Evolutionary conservation across 2,329 filamentous ascomycete genomes (phyloP).

Genomic region (Aspergillus sojae): DNA sequence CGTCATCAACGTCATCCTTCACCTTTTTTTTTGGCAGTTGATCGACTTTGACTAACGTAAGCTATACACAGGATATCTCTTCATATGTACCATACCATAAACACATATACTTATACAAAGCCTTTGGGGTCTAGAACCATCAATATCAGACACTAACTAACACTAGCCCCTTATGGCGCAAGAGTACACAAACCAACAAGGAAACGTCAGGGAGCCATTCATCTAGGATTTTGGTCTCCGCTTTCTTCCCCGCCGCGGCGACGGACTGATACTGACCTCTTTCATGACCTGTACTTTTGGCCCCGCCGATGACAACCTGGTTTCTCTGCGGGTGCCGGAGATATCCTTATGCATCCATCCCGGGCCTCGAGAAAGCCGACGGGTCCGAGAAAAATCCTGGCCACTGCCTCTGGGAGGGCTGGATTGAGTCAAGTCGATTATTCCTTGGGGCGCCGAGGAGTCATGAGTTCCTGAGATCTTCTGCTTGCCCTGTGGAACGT

Average conservation of each 20-base stretch:
- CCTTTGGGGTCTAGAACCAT: too few relatives aligned
- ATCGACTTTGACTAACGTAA: too few relatives aligned
- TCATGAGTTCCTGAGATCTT: background rate
- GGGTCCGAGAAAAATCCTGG: conserved; percentile 31
- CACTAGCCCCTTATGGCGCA: too few relatives aligned
- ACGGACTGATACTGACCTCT: conserved; percentile 24
- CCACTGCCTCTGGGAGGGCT: conserved; percentile 38
- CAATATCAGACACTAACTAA: too few relatives aligned
- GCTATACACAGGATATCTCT: background rate
- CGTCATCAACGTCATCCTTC: background rate
- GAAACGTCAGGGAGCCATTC: background rate
- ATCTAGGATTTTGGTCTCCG: background rate
- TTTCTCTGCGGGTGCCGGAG: conserved; percentile 19
- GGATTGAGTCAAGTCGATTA: conserved; percentile 43
- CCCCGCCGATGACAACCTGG: conserved; percentile 24
- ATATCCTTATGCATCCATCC: conserved; percentile 35
- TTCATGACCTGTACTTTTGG: conserved; percentile 20
- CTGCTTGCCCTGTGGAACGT: conserved; percentile 2
- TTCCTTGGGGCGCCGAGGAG: conserved; percentile 17
- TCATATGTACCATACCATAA: background rate
- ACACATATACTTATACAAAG: background rate
- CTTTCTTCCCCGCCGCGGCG: conserved; percentile 12
- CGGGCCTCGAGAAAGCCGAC: conserved; percentile 29
- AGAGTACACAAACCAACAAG: background rate
- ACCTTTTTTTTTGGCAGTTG: too few relatives aligned